phyloP scores from a whole-genome alignment of 352 stramenopile genomes.

The Phytophthora boehmeriae region DNA sequence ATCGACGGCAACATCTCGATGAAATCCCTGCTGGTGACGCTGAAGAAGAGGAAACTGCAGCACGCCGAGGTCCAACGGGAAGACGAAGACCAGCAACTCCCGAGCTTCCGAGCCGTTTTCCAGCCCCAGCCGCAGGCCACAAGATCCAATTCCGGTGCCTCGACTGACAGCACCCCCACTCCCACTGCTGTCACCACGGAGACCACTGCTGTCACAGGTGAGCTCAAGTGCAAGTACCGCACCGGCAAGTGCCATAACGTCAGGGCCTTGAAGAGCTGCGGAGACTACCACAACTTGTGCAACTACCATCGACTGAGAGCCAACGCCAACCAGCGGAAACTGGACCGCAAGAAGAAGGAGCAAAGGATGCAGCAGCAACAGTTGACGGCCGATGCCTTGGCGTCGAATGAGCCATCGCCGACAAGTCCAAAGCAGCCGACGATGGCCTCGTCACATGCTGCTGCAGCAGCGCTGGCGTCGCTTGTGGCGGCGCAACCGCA shows the following conservation, averaged over 20 bases:
- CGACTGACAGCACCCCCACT: conserved; percentile 2
- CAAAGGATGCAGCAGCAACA: conserved; percentile 55
- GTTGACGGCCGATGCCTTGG: conserved; percentile 31
- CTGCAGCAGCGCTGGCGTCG: conserved; percentile 46
- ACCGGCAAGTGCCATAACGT: conserved; percentile 80
- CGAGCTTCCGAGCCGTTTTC: conserved; percentile 74
- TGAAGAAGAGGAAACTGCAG: conserved; percentile 66
- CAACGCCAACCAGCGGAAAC: conserved; percentile 84
- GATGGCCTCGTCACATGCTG: conserved; percentile 41
- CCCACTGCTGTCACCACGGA: conserved; percentile 17
- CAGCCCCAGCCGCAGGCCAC: conserved; percentile 23
- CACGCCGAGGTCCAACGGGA: conserved; percentile 11
- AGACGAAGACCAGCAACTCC: conserved; percentile 40
- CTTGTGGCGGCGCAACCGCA: conserved; percentile 42
- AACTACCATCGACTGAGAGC: conserved; percentile 81
- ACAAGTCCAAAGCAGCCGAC: conserved; percentile 12
- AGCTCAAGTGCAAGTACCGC: conserved; percentile 85
- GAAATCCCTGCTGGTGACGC: conserved; percentile 67
- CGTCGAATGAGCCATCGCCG: conserved; percentile 7
- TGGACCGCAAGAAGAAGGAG: conserved; percentile 86
- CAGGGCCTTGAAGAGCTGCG: conserved; percentile 76
- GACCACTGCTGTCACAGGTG: conserved; percentile 17
- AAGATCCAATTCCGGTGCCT: no score
- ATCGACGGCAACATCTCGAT: conserved; percentile 64
- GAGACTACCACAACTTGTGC: conserved; percentile 85